Evolutionary conservation across 129 eudicot species (phyloP), one percentile per base, ranked within the genome.

Genomic region (Apium graveolens): DNA sequence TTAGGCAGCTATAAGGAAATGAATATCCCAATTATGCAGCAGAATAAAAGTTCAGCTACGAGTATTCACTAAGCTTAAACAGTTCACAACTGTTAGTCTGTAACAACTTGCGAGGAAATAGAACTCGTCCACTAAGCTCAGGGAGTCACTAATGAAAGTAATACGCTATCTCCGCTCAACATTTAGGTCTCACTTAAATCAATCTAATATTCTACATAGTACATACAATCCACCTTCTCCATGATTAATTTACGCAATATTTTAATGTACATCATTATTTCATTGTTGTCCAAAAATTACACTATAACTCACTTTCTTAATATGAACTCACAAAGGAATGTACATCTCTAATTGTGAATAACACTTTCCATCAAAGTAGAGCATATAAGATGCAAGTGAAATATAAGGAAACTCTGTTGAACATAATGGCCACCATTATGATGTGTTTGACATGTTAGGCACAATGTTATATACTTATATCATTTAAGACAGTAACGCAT

Each of bases 41-140:
- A 38, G 31, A 24, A 35, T 5, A 39, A 21, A 38, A 70, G 27
- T 70, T 39, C 8, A 37, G 45, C 21, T 18, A 39, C 34, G 8
- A 20, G 46, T 32, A 37, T 42, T 21, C 10, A 55, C 29, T 16
- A 35, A 46, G 81, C 45, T 78, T 43, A 78, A 78, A 78, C 24
- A 46, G 62, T 73, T 51, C 10, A 70, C 8, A 38, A 41, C 34
- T 9, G 42, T 20, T 21, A 44, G 48, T 44, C 48, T 44, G 16
- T 44, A 44, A 38, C 48, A 70, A 10, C 29, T 31, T 31, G 31
- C 24, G 39, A 70, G 18, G 51, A 41, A n/a, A 21, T n/a, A 18
- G 18, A 73, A 9, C 24, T 70, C 46, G n/a, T n/a, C n/a, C n/a
- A n/a, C n/a, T n/a, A n/a, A n/a, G n/a, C 74, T 35, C 24, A 5